Evolutionary conservation across 129 eudicot genomes (phyloP).

Genomic region (Rutidosis leptorrhynchoides): DNA sequence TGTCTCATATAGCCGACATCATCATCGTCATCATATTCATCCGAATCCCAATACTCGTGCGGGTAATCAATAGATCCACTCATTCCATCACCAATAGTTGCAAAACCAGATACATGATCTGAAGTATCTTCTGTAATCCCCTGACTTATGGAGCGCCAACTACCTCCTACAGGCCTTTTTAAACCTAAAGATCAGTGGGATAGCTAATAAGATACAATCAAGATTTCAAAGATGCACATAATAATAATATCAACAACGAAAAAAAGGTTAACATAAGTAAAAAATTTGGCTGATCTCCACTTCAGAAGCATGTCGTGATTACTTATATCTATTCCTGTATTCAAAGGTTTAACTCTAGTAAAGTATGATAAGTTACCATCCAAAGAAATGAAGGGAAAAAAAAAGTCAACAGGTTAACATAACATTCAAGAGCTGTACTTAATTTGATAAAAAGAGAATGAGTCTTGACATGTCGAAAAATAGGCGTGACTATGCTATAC

Average conservation of each 20-base stretch:
- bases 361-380: conserved; percentile 7
- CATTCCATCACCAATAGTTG: conserved; percentile 89
- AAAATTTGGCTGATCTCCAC: conserved; percentile 7
- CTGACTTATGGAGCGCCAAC: conserved; percentile 85
- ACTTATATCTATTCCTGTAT: no score
- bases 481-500: neutral
- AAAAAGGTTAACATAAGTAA: neutral
- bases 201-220: conserved; percentile 8
- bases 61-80: conserved; percentile 86
- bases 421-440: neutral
- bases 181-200: conserved; percentile 40
- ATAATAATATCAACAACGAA: neutral
- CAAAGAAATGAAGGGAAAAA: neutral
- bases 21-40: conserved; percentile 90
- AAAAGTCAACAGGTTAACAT: conserved; percentile 4
- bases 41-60: conserved; percentile 95
- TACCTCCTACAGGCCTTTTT: conserved; percentile 68
- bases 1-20: conserved; percentile 97
- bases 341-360: conserved; percentile 4
- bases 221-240: neutral
- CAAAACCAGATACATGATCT: conserved; percentile 90
- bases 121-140: conserved; percentile 85
- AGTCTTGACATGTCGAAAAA: neutral
- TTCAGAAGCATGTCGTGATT: conserved; percentile 17
- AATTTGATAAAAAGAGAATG: neutral